Evolutionary conservation across 2,329 filamentous ascomycete genomes (phyloP), one percentile per base, ranked within the genome.

Genomic region (Tolypocladium tropicale): DNA sequence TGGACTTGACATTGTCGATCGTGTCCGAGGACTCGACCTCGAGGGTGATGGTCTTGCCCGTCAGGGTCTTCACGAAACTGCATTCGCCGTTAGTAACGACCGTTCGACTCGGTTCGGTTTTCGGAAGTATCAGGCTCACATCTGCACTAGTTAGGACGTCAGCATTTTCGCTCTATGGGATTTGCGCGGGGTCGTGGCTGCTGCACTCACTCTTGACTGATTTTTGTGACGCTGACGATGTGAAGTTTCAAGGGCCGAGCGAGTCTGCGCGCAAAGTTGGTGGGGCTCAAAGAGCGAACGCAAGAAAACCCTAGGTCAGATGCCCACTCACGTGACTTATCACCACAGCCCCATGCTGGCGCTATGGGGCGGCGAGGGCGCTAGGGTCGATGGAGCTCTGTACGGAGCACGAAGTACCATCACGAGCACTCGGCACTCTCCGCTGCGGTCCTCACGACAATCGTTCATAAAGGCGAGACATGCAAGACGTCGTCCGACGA

Each of bases 41-140:
- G 72, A 96, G 88, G 79, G 94, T 97, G 84, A 97, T 96, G 78
- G 93, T 97, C 90, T 97, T 97, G 81, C 94, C 93, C 84, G 93
- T 96, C 74, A 96, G 90, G 85, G 93, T 96, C 88, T 96, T 97
- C 82, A 97, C 93, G 88, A 97, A 97, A 87, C 90, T 95, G 79
- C 55, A 58, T 50, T 66, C 56, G 59, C 51, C 56, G 66, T 72
- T 60, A 69, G 65, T 70, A 68, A 56, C 52, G 46, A 55, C 55
- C 49, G 58, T 46, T 58, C 58, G 60, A 55, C 60, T 67, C 58
- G 62, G 56, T 48, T 60, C 52, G 52, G 54, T 58, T 64, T 59
- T 62, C 58, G 55, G 57, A 57, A 49, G 64, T 61, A 52, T 65
- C 61, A 61, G 62, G 69, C 88, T 87, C 85, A 93, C 89, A 94